These are phyloP conservation scores for Diplogelasinospora grovesii DNA, from an alignment of 495 filamentous ascomycete species.

Conservation along the genomic window DNA sequence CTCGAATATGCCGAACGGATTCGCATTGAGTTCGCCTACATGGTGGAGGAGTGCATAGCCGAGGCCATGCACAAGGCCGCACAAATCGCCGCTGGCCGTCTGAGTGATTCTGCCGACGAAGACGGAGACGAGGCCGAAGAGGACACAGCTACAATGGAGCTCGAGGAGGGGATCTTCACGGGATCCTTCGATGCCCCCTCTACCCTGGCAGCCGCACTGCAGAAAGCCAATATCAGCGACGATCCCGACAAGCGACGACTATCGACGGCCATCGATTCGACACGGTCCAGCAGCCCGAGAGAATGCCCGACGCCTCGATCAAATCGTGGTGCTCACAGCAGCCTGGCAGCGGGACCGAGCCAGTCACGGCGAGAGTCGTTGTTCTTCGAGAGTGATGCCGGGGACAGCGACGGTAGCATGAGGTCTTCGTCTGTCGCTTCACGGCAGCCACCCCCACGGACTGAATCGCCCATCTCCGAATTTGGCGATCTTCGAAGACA, in stretches of 20 bases:
- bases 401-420: slow-evolving; percentile 79
- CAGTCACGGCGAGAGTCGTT: slow-evolving; percentile 64
- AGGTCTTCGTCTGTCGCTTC: slow-evolving; percentile 72
- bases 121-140: slow-evolving; percentile 27
- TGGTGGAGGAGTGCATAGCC: slow-evolving; percentile 92
- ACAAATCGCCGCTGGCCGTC: slow-evolving; percentile 72
- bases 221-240: slow-evolving; percentile 38
- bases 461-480: slow-evolving; percentile 88
- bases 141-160: slow-evolving; percentile 24
- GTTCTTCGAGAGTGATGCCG: slow-evolving; percentile 69
- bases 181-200: slow-evolving; percentile 54
- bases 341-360: slow-evolving; percentile 52
- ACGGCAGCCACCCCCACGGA: slow-evolving; percentile 54
- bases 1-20: slow-evolving; percentile 96
- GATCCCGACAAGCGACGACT: slow-evolving; percentile 31
- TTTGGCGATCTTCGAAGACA: slow-evolving; percentile 60
- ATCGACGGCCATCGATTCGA: slow-evolving; percentile 42
- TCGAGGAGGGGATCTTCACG: slow-evolving; percentile 43
- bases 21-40: slow-evolving; percentile 79
- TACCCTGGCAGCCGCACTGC: slow-evolving; percentile 49
- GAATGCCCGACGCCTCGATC: slow-evolving; percentile 90
- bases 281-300: slow-evolving; percentile 83
- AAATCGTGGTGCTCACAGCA: slow-evolving; percentile 59
- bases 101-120: slow-evolving; percentile 67
- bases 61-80: slow-evolving; percentile 87